phyloP scores from a whole-genome alignment of 345 rosid species.

The Eucalyptus cloeziana region DNA sequence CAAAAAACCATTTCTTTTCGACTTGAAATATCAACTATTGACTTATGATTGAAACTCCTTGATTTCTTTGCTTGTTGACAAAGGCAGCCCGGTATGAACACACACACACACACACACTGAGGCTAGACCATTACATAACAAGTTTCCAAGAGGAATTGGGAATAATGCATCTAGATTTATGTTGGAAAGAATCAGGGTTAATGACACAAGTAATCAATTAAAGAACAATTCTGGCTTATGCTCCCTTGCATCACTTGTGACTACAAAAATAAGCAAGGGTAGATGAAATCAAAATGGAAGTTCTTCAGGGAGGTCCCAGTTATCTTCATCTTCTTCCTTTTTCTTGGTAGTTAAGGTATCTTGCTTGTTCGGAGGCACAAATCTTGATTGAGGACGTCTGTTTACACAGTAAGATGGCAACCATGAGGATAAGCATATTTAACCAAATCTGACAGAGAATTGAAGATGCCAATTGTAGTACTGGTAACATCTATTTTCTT shows the following conservation, averaged over 20 bases:
- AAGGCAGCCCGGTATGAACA: neutral
- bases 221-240: neutral
- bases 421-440: neutral
- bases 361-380: neutral
- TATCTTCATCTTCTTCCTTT: slow-evolving; percentile 7
- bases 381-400: slow-evolving; percentile 1
- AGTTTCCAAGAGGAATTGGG: neutral
- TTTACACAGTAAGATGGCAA: neutral
- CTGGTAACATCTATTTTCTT: neutral
- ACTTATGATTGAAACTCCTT: neutral
- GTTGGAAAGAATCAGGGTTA: neutral
- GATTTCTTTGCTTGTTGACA: neutral
- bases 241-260: neutral
- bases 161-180: neutral
- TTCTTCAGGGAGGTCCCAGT: slow-evolving; percentile 9
- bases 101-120: neutral
- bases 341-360: neutral
- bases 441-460: neutral
- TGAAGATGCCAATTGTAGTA: neutral
- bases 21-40: neutral
- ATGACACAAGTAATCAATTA: neutral
- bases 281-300: neutral
- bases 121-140: neutral
- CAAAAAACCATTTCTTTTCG: neutral
- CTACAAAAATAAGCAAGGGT: neutral